Base-by-base conservation (phyloP, 352 stramenopile genomes). In the Phytophthora aleatoria region DNA sequence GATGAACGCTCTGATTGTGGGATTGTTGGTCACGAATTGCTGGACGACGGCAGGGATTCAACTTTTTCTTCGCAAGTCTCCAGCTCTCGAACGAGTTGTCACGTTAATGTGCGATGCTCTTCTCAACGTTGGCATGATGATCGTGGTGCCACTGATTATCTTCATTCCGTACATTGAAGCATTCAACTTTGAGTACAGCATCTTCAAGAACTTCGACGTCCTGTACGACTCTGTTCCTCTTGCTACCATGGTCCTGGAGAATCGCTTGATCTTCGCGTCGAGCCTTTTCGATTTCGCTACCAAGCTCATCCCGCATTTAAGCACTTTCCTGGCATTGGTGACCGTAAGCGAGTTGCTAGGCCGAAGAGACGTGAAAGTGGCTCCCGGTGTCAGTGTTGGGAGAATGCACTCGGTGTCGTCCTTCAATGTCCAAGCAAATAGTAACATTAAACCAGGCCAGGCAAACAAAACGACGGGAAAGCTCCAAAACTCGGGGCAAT, bases 11-110 rank as follows among this genome's bases (percentile, higher is more conserved):
- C 10, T 67, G 0, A 58, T 68, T 20, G 57, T 78, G 48, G 44
- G 24, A 5, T 13, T 69, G 3, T 39, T 75, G 8, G 36, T 71
- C 11, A 42, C 57, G 15, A 73, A 68, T 41, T 75, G 57, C 53
- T 73, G 64, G 57, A 48, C 57, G 0, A 75, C 67, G 12, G 66
- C 62, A 3, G 52, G 53, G 9, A 64, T 63, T 12, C 61, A 74
- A 31, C 27, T 63, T 12, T 64, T 60, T 3, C 27, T 74, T 10
- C 48, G 28, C 9, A 70, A 49, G 42, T 45, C 50, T 12, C 55
- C 55, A n/a, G 63, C 49, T 5, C 50, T 71, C 5, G 62, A 54
- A 24, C 26, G 49, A 12, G 49, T 65, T 0, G 2, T 57, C 10
- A 56, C 56, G 12, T 33, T 74, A 5, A 54, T 12, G 11, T 67